Conservation (phyloP, 2,329 filamentous ascomycete species). For the Cytospora chrysosperma region DNA sequence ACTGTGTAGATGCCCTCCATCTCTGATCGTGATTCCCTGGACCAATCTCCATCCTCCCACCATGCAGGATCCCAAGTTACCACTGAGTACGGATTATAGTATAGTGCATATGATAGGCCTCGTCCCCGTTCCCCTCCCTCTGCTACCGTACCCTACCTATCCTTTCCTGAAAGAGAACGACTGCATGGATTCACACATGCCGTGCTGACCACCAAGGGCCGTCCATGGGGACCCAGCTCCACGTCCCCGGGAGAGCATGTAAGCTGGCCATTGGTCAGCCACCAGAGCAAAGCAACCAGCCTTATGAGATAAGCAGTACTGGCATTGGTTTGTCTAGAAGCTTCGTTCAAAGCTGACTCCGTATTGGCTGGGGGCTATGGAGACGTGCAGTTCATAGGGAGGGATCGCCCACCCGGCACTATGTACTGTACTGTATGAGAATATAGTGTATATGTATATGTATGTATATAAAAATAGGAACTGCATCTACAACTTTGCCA, state of each 20-base stretch:
- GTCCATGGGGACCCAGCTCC: slow-evolving; percentile 1
- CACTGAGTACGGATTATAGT: no score
- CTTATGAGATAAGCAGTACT: neutral
- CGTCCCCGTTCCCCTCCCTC: neutral
- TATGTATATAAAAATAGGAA: no score
- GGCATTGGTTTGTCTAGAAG: neutral
- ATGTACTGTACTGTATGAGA: no score
- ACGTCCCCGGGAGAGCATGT: slow-evolving; percentile 4
- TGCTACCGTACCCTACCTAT: neutral
- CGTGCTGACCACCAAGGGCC: slow-evolving; percentile 10
- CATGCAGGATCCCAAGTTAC: neutral
- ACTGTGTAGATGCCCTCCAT: no score
- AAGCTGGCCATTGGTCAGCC: neutral
- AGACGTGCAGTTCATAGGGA: no score
- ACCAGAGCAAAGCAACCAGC: neutral
- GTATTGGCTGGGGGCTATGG: neutral
- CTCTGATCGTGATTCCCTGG: neutral
- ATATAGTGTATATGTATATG: no score
- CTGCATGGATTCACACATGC: neutral
- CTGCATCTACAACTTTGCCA: neutral
- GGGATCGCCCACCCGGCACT: no score
- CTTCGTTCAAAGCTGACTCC: neutral
- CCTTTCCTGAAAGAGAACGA: neutral
- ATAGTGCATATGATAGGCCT: neutral
- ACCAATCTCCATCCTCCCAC: neutral